phyloP scores from a whole-genome alignment of 352 stramenopile genomes.

The Bremia lactucae region DNA sequence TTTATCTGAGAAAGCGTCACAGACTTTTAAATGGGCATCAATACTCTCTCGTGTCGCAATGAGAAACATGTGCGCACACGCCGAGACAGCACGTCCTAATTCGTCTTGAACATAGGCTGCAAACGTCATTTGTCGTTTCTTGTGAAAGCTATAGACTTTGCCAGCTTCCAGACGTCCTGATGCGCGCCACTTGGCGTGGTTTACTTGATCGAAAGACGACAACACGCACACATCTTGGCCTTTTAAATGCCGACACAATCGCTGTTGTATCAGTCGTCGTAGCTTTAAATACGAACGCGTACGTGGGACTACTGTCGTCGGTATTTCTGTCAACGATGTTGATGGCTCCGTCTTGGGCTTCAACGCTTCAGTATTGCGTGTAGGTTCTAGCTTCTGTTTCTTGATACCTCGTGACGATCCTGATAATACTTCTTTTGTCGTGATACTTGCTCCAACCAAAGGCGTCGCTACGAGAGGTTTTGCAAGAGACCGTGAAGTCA shows the following conservation, averaged over 20 bases:
- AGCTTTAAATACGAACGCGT: conserved; percentile 39
- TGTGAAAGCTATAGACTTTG: conserved; percentile 41
- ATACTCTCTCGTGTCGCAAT: conserved; percentile 45
- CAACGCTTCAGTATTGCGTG: conserved; percentile 2
- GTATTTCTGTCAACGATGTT: conserved; percentile 15
- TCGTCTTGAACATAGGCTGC: conserved; percentile 46
- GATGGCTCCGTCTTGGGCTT: conserved; percentile 10
- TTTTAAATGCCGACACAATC: conserved; percentile 55
- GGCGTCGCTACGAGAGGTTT: conserved; percentile 10
- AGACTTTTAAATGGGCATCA: conserved; percentile 59
- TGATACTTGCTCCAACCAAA: conserved; percentile 12
- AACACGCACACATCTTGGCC: conserved; percentile 47
- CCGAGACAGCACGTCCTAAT: conserved; percentile 33
- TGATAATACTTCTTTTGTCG: conserved; percentile 6
- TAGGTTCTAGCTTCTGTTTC: conserved; percentile 11
- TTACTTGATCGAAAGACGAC: conserved; percentile 8
- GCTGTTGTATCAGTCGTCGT: conserved; percentile 58
- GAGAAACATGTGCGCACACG: conserved; percentile 63
- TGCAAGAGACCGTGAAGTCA: conserved; percentile 1
- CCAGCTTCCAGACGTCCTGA: conserved; percentile 44
- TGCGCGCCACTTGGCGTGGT: conserved; percentile 23
- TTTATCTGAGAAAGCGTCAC: conserved; percentile 51
- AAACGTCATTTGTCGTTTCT: conserved; percentile 43
- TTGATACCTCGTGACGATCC: conserved; percentile 13
- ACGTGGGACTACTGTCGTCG: conserved; percentile 17